phyloP scores from a whole-genome alignment of 1,139 yeast genomes.

The Lipomyces yarrowii region DNA sequence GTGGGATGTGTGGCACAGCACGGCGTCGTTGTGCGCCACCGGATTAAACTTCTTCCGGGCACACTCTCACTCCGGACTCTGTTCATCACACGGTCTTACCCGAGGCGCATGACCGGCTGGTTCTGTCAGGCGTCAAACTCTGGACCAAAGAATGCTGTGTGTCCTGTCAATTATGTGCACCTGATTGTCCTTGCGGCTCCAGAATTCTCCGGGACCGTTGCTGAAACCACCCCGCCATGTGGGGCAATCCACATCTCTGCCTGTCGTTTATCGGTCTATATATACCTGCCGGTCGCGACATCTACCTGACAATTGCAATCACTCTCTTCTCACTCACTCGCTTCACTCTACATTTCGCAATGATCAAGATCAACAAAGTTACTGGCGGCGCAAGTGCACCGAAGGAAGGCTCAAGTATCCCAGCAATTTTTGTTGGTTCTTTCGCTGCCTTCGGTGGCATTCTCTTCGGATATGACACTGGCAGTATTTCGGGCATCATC shows the following conservation, averaged over 20 bases:
- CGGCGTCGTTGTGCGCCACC: not conserved
- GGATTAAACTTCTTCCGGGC: not conserved
- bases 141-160: not conserved
- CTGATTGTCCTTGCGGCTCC: not conserved
- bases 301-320: not conserved
- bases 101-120: too few species aligned
- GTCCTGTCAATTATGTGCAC: not conserved
- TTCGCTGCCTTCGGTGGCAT: constrained; percentile 60
- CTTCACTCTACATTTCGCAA: not conserved
- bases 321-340: not conserved
- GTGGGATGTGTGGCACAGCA: not conserved
- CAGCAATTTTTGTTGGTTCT: constrained; percentile 34
- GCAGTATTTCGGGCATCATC: constrained; percentile 60
- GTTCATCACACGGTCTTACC: too few species aligned
- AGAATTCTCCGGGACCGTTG: not conserved
- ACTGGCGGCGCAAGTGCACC: not conserved
- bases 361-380: not conserved
- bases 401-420: not conserved
- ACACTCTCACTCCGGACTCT: too few species aligned
- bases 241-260: not conserved
- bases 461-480: constrained; percentile 62
- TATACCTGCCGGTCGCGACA: not conserved
- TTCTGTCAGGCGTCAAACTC: too few species aligned
- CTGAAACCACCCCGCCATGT: not conserved
- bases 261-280: not conserved